Base-by-base conservation (phyloP, 202 grass and related monocot genomes). In the Setaria italica region DNA sequence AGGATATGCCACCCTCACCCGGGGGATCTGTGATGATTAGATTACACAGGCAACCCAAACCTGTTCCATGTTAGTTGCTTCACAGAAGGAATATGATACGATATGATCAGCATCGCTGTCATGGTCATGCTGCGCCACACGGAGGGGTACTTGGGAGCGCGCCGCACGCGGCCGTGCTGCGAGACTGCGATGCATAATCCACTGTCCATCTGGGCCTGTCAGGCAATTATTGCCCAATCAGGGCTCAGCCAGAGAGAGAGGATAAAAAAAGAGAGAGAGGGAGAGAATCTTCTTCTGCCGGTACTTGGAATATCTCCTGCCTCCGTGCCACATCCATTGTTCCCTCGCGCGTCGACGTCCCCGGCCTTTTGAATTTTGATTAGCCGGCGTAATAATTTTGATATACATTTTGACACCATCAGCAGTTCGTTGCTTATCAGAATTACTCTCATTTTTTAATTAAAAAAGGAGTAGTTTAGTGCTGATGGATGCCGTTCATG, bases 221-320 rank as follows among this genome's bases (percentile, higher is more conserved):
- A 29, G 14, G 6, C 70, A 72, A 68, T 47, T 19, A 76, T 56
- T 68, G 72, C 19, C 82, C 66, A 79, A 78, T 70, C 83, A 60
- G 58, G 39, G 21, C 48, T 45, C 16, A 5, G 35, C 19, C 46
- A 2, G 41, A 25, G 57, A 51, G 49, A 51, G 49, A 51, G 25
- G 35, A 0, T n/a, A 2, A 6, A 17, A 53, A 5, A 16, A 34
- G 5, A 20, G 20, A 13, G 11, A 0, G 20, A 7, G n/a, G 15
- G 72, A 47, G 64, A 70, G 74, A 70, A 85, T 85, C 83, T 60
- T 84, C 49, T 49, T 2, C 7, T 19, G 15, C 9, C 25, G 9
- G 50, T 50, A 4, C 74, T 58, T 48, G 83, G 63, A 85, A 85
- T 78, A 49, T 85, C 83, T 49, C 29, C 48, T 14, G 48, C 12